Base-by-base conservation (phyloP, 768 basidiomycete species). In the Panus rudis region DNA sequence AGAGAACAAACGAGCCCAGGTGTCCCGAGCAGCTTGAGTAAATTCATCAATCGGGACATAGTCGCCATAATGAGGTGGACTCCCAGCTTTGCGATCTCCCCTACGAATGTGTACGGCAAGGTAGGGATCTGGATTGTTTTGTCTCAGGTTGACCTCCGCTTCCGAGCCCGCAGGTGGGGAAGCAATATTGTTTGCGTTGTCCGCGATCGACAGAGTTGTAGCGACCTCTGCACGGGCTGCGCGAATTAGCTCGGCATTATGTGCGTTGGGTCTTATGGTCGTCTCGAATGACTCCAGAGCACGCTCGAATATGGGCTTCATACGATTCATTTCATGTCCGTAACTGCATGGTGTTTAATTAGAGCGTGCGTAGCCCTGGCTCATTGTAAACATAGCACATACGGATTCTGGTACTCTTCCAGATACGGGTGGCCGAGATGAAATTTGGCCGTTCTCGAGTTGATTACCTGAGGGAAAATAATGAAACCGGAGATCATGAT, bases 361-460 rank as follows among this genome's bases (percentile, higher is more conserved):
- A 45, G 28, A 17, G 8, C 16, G 5, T 23, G 8, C 5, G 22
- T 21, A 17, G 33, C 20, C 7, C 25, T 31, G 20, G 6, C 27
- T 34, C 5, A 16, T 22, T 34, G 6, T 32, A 26, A 8, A 39
- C 17, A 33, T 38, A 32, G 14, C 13, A 69, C 79, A 37, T 59
- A 85, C 81, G 79, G 59, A 53, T 86, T 67, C 55, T 83, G 77
- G 52, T 78, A 85, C 35, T 71, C 61, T 16, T 83, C 70, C 7
- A 52, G 60, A 55, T 78, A 86, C 3, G 46, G 59, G 52, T 78
- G 70, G 3, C 75, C 72, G 22, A 85, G 66, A 53, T 85, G 83
- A 50, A 70, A 83, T 48, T 72, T 76, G 4, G 81, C 76, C 6
- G 82, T 84, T 32, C 72, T 69, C 4, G 80, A 78, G 50, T 71